Conservation (phyloP, 73 alveolate genomes). For the Uronychia setigera region DNA sequence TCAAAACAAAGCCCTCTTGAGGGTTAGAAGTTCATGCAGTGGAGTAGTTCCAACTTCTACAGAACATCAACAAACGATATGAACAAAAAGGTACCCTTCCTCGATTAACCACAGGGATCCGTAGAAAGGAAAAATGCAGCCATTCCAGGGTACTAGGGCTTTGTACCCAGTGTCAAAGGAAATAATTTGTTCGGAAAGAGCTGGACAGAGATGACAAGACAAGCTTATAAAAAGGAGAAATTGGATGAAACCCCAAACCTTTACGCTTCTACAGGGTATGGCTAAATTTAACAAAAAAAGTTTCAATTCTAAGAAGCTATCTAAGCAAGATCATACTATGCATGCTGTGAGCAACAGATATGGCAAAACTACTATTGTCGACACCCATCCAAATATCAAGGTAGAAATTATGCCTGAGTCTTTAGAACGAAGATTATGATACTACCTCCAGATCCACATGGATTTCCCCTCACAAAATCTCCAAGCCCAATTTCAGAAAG, state of each 20-base stretch:
- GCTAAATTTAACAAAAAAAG: constrained; percentile 1
- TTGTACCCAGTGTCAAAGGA: constrained; percentile 75
- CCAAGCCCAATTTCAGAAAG: constrained; percentile 53
- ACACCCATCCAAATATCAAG: constrained; percentile 47
- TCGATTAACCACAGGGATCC: constrained; percentile 25
- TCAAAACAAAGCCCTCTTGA: constrained; percentile 3
- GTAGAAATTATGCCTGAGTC: not conserved
- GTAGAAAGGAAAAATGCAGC: constrained; percentile 53
- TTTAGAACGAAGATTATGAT: constrained; percentile 7
- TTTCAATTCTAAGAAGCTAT: constrained; percentile 30
- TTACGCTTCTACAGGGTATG: constrained; percentile 65
- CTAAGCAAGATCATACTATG: constrained; percentile 49
- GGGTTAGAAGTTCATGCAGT: constrained; percentile 32
- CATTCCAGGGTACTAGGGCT: constrained; percentile 77
- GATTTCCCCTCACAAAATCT: constrained; percentile 12
- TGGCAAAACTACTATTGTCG: constrained; percentile 60
- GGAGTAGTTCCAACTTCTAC: constrained; percentile 51
- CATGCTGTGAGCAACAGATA: constrained; percentile 44
- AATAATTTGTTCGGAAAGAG: constrained; percentile 80
- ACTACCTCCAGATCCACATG: constrained; percentile 32
- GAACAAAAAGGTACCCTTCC: constrained; percentile 23
- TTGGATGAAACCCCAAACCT: constrained; percentile 36
- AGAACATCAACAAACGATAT: constrained; percentile 50
- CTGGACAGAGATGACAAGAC: constrained; percentile 68
- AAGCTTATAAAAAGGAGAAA: constrained; percentile 14